Evolutionary conservation across 2,329 filamentous ascomycete species (phyloP).

Genomic region (Aureobasidium musti): DNA sequence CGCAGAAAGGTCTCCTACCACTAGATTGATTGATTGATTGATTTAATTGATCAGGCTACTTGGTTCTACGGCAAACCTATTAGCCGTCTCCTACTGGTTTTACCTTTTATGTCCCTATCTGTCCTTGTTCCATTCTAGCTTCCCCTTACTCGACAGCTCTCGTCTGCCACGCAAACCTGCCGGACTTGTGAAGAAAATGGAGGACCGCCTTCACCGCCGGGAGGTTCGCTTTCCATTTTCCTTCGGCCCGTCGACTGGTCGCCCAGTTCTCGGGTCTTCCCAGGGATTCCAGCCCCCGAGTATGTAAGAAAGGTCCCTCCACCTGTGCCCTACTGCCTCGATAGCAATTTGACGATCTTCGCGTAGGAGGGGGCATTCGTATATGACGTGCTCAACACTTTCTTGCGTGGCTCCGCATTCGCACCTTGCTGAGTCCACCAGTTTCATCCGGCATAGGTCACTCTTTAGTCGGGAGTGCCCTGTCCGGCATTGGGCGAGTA

Average conservation of each 20-base stretch:
- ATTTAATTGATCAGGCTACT: slow-evolving; percentile 22
- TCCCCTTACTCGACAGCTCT: slow-evolving; percentile 1
- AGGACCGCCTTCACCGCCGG: slow-evolving; percentile 3
- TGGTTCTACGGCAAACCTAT: slow-evolving; percentile 15
- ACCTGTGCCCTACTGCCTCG: slow-evolving; percentile 1
- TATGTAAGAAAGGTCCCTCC: slow-evolving; percentile 13
- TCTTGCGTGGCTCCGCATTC: not conserved
- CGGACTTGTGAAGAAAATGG: not conserved
- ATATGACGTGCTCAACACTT: not conserved
- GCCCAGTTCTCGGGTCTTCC: slow-evolving; percentile 5
- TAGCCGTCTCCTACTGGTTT: slow-evolving; percentile 13
- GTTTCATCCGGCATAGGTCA: not conserved
- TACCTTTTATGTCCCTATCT: not conserved
- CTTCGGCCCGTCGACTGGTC: slow-evolving; percentile 7
- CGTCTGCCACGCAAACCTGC: not conserved
- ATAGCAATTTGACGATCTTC: slow-evolving; percentile 7
- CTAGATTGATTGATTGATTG: slow-evolving; percentile 13
- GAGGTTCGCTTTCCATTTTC: slow-evolving; percentile 4
- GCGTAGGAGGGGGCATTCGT: not conserved
- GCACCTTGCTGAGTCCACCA: not conserved
- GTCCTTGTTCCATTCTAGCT: slow-evolving; percentile 19
- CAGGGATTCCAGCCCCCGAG: slow-evolving; percentile 7
- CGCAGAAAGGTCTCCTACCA: no score
- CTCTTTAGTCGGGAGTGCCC: not conserved
- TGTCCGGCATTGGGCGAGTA: not conserved